phyloP scores from a whole-genome alignment of 2,329 filamentous ascomycete genomes.

The Cadophora gregata region DNA sequence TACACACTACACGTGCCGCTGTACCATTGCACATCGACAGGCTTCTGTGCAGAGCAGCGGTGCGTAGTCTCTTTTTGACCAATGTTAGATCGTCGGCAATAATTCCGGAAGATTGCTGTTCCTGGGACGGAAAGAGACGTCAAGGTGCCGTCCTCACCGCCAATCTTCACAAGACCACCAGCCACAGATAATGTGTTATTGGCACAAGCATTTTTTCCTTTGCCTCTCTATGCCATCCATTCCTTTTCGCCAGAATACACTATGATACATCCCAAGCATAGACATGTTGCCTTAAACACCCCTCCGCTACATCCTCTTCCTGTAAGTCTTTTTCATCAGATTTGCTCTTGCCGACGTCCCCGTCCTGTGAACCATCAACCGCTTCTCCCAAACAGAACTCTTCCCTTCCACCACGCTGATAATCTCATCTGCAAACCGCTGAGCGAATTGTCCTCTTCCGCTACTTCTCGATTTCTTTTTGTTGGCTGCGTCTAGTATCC shows the following conservation, averaged over 20 bases:
- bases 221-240: not conserved
- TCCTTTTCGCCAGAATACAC: conserved; percentile 21
- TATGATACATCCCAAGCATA: conserved; percentile 27
- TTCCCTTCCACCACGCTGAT: conserved; percentile 86
- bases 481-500: conserved; percentile 86
- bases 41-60: not conserved
- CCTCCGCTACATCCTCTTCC: conserved; percentile 44
- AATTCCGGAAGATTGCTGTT: not conserved
- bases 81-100: conserved; percentile 1
- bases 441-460: conserved; percentile 74
- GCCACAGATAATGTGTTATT: not conserved
- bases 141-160: conserved; percentile 14
- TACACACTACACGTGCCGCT: conserved; percentile 12
- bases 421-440: conserved; percentile 84
- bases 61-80: conserved; percentile 4
- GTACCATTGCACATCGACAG: not conserved
- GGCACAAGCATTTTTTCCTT: not conserved
- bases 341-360: conserved; percentile 82
- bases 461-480: conserved; percentile 77
- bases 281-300: not conserved
- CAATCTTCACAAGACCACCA: conserved; percentile 3
- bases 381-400: conserved; percentile 83
- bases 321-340: conserved; percentile 47
- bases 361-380: conserved; percentile 78
- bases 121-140: not conserved